Evolutionary conservation across 1,284 basidiomycete species (phyloP).

Genomic region (Ustilago crameri): DNA sequence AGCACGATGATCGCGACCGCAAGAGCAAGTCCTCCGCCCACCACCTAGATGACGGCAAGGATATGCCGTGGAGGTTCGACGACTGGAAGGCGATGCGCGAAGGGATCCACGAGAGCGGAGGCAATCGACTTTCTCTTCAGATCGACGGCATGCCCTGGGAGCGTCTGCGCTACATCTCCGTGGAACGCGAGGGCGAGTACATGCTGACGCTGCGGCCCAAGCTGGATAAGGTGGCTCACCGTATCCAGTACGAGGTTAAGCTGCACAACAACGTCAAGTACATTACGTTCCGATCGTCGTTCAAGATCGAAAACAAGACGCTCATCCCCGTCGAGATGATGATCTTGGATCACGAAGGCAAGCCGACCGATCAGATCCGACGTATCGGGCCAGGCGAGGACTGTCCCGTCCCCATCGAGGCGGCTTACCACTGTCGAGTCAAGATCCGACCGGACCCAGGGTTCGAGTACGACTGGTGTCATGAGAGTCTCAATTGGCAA

Average conservation of each 20-base stretch:
- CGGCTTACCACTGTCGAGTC: conserved; percentile 84
- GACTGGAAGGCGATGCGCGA: conserved; percentile 96
- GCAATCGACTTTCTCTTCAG: conserved; percentile 70
- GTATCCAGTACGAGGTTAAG: conserved; percentile 88
- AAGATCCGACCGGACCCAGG: conserved; percentile 93
- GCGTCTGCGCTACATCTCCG: conserved; percentile 85
- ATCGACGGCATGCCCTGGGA: conserved; percentile 93
- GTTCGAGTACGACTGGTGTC: conserved; percentile 93
- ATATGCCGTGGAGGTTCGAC: conserved; percentile 95
- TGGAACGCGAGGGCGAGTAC: conserved; percentile 93
- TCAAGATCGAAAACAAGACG: conserved; percentile 90
- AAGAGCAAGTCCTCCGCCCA: conserved; percentile 61
- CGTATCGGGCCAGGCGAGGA: conserved; percentile 91
- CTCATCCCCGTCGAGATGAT: conserved; percentile 93
- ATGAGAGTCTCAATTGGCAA: conserved; percentile 85
- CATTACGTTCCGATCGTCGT: conserved; percentile 92
- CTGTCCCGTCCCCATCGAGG: conserved; percentile 90
- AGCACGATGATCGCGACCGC: conserved; percentile 72
- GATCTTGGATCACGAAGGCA: conserved; percentile 85
- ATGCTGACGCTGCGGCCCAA: conserved; percentile 86
- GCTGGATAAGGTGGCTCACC: conserved; percentile 79
- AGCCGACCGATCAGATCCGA: conserved; percentile 81
- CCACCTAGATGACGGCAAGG: conserved; percentile 76
- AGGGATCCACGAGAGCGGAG: conserved; percentile 54
- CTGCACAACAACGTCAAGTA: conserved; percentile 94